Evolutionary conservation across 2,329 filamentous ascomycete species (phyloP).

Genomic region (Myriosclerotinia curreyana): DNA sequence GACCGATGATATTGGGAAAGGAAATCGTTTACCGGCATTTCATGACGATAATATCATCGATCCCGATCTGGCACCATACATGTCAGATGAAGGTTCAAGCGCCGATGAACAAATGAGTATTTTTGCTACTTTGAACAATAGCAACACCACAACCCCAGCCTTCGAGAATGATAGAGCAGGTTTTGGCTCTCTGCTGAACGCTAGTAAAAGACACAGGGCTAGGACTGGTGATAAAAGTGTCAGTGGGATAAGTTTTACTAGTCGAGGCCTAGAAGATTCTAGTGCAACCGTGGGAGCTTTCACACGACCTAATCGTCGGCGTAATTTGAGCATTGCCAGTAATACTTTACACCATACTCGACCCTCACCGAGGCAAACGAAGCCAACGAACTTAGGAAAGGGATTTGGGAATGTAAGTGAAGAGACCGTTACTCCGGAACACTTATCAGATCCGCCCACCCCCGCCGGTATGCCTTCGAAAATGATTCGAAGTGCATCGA

Average conservation of each 20-base stretch:
- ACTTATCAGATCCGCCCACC: conserved; percentile 27
- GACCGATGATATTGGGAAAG: conserved; percentile 63
- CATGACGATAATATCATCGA: conserved; percentile 99
- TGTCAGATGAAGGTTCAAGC: conserved; percentile 91
- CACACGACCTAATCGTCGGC: conserved; percentile 62
- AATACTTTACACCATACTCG: conserved; percentile 63
- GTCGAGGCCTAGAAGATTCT: conserved; percentile 63
- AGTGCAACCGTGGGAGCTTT: conserved; percentile 57
- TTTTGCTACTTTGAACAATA: conserved; percentile 69
- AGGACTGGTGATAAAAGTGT: conserved; percentile 73
- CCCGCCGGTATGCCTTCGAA: conserved; percentile 41
- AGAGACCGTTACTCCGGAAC: conserved; percentile 29
- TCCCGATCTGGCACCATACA: conserved; percentile 88
- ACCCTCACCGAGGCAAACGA: conserved; percentile 62
- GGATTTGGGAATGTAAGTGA: conserved; percentile 41
- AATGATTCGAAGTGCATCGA: conserved; percentile 75
- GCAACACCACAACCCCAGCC: conserved; percentile 60
- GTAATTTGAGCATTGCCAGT: conserved; percentile 83
- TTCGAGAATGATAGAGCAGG: conserved; percentile 70
- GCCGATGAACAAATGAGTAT: conserved; percentile 90
- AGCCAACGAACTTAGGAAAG: conserved; percentile 38
- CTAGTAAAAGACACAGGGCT: conserved; percentile 70
- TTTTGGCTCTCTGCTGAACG: conserved; percentile 68
- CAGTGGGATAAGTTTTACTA: conserved; percentile 65
- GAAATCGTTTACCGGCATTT: conserved; percentile 77